A percentile compares a stretch with the other conserved stretches of the same genome.
Evolutionary conservation across 345 rosid genomes (phyloP).

Genomic region (Limnanthes douglasii): DNA sequence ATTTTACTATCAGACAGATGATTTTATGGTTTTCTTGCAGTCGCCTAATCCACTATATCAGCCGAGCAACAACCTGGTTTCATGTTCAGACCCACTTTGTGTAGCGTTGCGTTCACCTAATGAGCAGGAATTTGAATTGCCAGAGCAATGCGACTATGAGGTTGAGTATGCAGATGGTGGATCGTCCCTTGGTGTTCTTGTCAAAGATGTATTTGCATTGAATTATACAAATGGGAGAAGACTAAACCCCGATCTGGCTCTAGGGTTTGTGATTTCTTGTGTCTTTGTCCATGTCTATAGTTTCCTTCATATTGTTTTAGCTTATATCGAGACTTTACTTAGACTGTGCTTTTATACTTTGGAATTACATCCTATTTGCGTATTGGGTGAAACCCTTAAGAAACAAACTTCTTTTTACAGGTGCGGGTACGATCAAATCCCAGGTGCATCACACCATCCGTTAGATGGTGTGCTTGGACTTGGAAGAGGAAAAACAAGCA

Average conservation of each 20-base stretch:
- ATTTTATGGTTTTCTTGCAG: slow-evolving; percentile 20
- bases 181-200: slow-evolving; percentile 84
- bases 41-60: slow-evolving; percentile 81
- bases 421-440: slow-evolving; percentile 80
- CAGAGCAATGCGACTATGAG: slow-evolving; percentile 77
- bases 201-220: slow-evolving; percentile 55
- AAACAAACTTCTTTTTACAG: slow-evolving; percentile 20
- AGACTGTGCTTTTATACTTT: not conserved
- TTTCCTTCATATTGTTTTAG: no score
- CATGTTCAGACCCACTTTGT: slow-evolving; percentile 64
- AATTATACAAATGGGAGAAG: slow-evolving; percentile 36
- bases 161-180: slow-evolving; percentile 92
- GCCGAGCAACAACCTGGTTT: slow-evolving; percentile 54
- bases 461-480: slow-evolving; percentile 97
- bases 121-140: slow-evolving; percentile 34
- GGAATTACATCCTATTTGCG: slow-evolving; percentile 1
- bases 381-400: no score
- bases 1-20: not conserved
- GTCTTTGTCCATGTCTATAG: no score
- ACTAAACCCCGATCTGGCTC: slow-evolving; percentile 51
- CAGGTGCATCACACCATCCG: slow-evolving; percentile 53
- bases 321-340: not conserved
- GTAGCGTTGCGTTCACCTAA: slow-evolving; percentile 44
- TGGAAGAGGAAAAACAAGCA: slow-evolving; percentile 74
- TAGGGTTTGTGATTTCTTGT: slow-evolving; percentile 35